Base-by-base conservation (phyloP, 2,329 filamentous ascomycete genomes). In the Colletotrichum magnum region DNA sequence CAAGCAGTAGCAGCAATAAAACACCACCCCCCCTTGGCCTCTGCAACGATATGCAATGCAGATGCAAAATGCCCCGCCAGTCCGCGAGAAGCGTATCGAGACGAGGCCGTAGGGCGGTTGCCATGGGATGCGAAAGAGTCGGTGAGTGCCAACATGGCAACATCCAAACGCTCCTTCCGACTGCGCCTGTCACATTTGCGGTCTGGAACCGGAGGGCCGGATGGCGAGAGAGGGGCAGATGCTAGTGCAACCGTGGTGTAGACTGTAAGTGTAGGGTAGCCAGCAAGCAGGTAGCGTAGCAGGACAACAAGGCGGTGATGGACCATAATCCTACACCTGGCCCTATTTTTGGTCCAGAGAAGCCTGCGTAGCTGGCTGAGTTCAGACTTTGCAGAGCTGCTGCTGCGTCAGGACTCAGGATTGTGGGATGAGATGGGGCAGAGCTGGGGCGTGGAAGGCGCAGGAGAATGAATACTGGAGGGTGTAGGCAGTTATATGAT, bases 11-110 rank as follows among this genome's bases (percentile, higher is more conserved):
- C 3, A 24, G 21, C 21, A 24, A 24, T 24, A 24, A 54, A 54
- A 39, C 62, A 43, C 62, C 66, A 56, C 50, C 56, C 57, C 62
- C 52, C 50, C 50, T 26, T 69, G 62, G 51, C 68, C 16, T 54
- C 68, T 70, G 68, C 68, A 68, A 68, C 68, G 26, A 70, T 45
- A 70, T 70, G 68, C 68, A 70, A 59, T 53, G 63, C 68, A 36
- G 47, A 62, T 63, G 68, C 68, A 64, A 53, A n/a, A 52, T 68
- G 58, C 68, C 68, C 68, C 63, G 64, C 68, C 64, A 50, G 64
- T 64, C 68, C 58, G 63, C 48, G 45, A 52, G 39, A 36, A 50
- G 54, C 26, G 63, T 21, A 24, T 45, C 45, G 24, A 57, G n/a
- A 45, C 36, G 21, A 60, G 45, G 45, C 54, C 62, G 51, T 43